Evolutionary conservation across 129 eudicot genomes (phyloP), one percentile per base, ranked within the genome.

Genomic region (Pseudognaphalium luteoalbum): DNA sequence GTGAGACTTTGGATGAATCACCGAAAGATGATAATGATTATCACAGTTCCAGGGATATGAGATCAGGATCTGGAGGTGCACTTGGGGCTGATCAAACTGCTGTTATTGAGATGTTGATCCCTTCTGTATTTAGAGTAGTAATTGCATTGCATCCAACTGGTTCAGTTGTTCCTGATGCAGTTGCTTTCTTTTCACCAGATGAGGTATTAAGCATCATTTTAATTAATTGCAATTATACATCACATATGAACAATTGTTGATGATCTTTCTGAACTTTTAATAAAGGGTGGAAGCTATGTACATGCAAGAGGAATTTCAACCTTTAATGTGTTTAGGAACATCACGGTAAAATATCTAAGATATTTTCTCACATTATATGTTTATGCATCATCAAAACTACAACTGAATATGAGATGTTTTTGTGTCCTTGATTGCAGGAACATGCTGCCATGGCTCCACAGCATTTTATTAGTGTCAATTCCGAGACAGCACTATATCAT

Each of bases 101-200:
- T 75, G 88, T 94, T 14, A 86, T 94, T 57, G 99, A 94, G 84
- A 56, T 94, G 83, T 81, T 91, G 78, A 47, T 86, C 34, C 99
- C 99, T 68, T 86, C 86, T 14, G 81, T 94, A 29, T 86, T 91
- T 71, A 86, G 99, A 83, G 97, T 90, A 33, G 85, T 91, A 66
- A 78, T 94, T 52, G 91, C 99, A 42, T 81, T 94, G 70, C 96
- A 91, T 82, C 92, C 96, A 59, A 89, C 87, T 73, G 99, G 99
- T 72, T 94, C 99, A 19, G 76, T 83, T 73, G 81, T 81, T 77
- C 99, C 99, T 65, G 96, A 94, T 80, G 97, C 97, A 10, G 96
- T 94, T 29, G 93, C 99, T 39, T 94, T 94, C 87, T 94, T 91
- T 80, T 94, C 99, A 22, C 99, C 97, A n/a, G 99, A 94, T 80